A percentile compares a stretch with the other conserved stretches of the same genome.
Evolutionary conservation across 129 eudicot species (phyloP).

Genomic region (Glebionis coronaria): DNA sequence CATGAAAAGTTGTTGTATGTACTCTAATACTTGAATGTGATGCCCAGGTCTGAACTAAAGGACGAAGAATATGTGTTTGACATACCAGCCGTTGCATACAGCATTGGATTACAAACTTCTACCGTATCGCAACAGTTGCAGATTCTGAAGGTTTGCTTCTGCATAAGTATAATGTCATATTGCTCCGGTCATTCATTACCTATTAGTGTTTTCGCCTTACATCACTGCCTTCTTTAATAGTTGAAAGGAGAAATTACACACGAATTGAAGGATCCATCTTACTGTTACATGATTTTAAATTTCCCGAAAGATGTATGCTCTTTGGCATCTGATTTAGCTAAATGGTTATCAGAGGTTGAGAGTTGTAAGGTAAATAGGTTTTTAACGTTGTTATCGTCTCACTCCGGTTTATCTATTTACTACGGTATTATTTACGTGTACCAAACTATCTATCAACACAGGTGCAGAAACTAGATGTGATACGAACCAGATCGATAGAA

Average conservation of each 20-base stretch:
- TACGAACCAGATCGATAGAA: too few species aligned
- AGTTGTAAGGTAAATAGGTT: conserved; percentile 62
- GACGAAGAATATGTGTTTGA: conserved; percentile 84
- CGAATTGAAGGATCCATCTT: conserved; percentile 91
- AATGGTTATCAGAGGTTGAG: conserved; percentile 90
- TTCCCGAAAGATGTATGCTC: conserved; percentile 72
- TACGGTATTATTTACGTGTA: neutral
- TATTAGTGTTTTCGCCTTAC: conserved; percentile 11
- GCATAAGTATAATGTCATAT: neutral
- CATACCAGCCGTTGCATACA: conserved; percentile 76
- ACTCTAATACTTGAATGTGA: too few species aligned
- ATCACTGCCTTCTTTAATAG: conserved; percentile 31
- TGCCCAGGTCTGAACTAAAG: too few species aligned
- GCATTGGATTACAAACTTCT: conserved; percentile 38
- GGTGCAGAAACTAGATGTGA: conserved; percentile 77
- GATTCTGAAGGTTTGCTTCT: conserved; percentile 55
- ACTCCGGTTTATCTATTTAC: neutral
- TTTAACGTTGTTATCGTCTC: neutral
- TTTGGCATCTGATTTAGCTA: conserved; percentile 60
- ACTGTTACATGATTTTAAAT: conserved; percentile 56
- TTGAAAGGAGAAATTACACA: conserved; percentile 72
- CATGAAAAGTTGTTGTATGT: too few species aligned
- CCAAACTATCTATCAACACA: conserved; percentile 29
- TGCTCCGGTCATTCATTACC: neutral
- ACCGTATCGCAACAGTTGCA: conserved; percentile 60